These are phyloP conservation scores for Asterella californica DNA, from an alignment of 225 moss, liverwort and hornwort species.

Conservation along the genomic window DNA sequence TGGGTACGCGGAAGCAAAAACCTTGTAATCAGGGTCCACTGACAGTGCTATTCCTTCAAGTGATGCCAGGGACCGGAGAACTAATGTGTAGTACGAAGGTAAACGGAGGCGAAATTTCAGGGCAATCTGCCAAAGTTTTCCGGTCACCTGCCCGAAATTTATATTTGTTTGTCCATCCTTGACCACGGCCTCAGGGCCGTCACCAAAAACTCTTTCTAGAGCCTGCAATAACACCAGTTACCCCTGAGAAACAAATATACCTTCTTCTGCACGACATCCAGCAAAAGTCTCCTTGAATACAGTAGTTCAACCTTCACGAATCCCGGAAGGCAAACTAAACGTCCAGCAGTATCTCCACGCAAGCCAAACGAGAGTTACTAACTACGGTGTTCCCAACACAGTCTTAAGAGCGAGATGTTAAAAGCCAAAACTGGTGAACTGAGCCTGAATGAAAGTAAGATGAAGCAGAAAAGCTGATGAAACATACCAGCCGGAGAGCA, in stretches of 20 bases:
- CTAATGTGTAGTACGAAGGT: constrained; percentile 83
- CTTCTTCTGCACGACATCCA: not conserved
- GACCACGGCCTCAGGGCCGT: constrained; percentile 76
- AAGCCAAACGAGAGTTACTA: no score
- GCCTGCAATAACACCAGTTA: constrained; percentile 42
- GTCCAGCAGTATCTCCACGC: no score
- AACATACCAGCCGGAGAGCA: constrained; percentile 82
- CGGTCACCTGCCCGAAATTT: constrained; percentile 78
- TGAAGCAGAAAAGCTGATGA: not conserved
- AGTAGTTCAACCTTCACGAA: no score
- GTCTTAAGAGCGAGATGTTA: no score
- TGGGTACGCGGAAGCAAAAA: constrained; percentile 82
- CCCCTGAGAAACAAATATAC: not conserved
- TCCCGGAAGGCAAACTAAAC: no score
- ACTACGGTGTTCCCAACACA: no score
- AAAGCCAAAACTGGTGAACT: not conserved
- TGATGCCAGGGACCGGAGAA: constrained; percentile 82
- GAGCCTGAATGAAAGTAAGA: not conserved
- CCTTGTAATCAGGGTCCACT: constrained; percentile 81
- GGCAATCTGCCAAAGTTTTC: constrained; percentile 83
- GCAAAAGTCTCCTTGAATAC: not conserved
- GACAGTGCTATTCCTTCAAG: constrained; percentile 88
- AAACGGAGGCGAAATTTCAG: constrained; percentile 87
- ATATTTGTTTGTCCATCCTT: constrained; percentile 73
- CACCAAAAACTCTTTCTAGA: constrained; percentile 82